These are phyloP conservation scores for Emericellopsis terricola DNA, from an alignment of 495 filamentous ascomycete species.

Conservation along the genomic window DNA sequence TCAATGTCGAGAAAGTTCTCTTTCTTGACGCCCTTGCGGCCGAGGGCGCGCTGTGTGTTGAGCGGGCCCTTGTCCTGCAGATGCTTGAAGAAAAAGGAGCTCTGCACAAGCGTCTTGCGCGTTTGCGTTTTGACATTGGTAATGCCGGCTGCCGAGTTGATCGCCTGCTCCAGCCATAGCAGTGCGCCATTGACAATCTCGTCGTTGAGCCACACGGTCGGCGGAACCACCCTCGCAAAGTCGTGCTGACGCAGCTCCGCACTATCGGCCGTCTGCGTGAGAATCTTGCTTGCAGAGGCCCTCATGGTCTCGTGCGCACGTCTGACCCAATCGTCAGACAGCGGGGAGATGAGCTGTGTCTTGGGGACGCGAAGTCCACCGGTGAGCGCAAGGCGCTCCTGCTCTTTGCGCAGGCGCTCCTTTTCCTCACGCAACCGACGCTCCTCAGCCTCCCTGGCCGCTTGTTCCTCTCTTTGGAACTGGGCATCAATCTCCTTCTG, in stretches of 20 bases:
- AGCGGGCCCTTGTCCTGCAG: conserved; percentile 31
- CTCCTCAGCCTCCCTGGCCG: no score
- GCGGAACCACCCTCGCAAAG: conserved; percentile 37
- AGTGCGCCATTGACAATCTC: conserved; percentile 60
- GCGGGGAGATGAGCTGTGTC: background rate
- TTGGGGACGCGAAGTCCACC: background rate
- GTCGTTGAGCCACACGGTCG: conserved; percentile 60
- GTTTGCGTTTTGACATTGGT: conserved; percentile 19
- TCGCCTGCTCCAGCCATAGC: conserved; percentile 35
- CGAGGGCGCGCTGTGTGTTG: conserved; percentile 13
- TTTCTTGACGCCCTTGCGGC: conserved; percentile 13
- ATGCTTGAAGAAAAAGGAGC: conserved; percentile 50
- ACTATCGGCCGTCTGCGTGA: conserved; percentile 31
- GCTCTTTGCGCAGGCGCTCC: background rate
- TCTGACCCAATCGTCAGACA: background rate
- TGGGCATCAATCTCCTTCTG: no score
- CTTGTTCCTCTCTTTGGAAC: no score
- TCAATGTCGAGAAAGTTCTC: conserved; percentile 23
- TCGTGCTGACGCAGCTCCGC: conserved; percentile 39
- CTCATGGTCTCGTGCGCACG: background rate
- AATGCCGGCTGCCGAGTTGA: conserved; percentile 32
- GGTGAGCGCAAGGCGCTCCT: background rate
- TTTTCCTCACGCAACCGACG: no score
- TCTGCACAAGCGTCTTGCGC: conserved; percentile 53
- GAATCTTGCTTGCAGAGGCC: conserved; percentile 1